Evolutionary conservation across 768 basidiomycete species (phyloP).

Genomic region (Candolleomyces efflorescens): DNA sequence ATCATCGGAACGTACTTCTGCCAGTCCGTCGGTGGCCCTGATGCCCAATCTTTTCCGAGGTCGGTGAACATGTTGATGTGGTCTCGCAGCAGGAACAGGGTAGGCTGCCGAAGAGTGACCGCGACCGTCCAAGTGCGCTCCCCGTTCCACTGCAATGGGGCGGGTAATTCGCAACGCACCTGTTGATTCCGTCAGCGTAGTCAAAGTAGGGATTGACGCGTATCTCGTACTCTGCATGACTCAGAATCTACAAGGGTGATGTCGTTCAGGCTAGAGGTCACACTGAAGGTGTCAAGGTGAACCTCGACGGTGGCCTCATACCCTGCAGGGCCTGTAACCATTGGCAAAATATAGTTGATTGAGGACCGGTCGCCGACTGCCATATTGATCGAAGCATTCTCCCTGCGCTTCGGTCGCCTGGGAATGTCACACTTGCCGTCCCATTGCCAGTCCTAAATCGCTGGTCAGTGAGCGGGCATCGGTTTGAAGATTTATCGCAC

Average conservation of each 20-base stretch:
- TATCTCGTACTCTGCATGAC: slow-evolving; percentile 62
- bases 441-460: slow-evolving; percentile 84
- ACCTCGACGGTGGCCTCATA: slow-evolving; percentile 80
- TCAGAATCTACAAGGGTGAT: slow-evolving; percentile 73
- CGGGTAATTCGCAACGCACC: slow-evolving; percentile 72
- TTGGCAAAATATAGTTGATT: slow-evolving; percentile 79
- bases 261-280: slow-evolving; percentile 87
- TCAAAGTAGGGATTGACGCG: slow-evolving; percentile 6
- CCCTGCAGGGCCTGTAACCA: slow-evolving; percentile 68
- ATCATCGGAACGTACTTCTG: slow-evolving; percentile 80
- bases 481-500: not conserved
- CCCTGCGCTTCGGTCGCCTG: slow-evolving; percentile 49
- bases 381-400: slow-evolving; percentile 70
- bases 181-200: slow-evolving; percentile 19
- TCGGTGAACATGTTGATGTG: slow-evolving; percentile 95
- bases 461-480: not conserved
- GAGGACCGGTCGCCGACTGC: slow-evolving; percentile 78
- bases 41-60: slow-evolving; percentile 87
- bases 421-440: slow-evolving; percentile 55
- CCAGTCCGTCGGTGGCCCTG: slow-evolving; percentile 77
- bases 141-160: slow-evolving; percentile 79
- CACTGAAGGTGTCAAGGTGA: slow-evolving; percentile 71
- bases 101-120: slow-evolving; percentile 67
- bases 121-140: slow-evolving; percentile 76
- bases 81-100: slow-evolving; percentile 80